Evolutionary conservation across 129 eudicot species (phyloP).

Genomic region (Flaveria sonorensis): DNA sequence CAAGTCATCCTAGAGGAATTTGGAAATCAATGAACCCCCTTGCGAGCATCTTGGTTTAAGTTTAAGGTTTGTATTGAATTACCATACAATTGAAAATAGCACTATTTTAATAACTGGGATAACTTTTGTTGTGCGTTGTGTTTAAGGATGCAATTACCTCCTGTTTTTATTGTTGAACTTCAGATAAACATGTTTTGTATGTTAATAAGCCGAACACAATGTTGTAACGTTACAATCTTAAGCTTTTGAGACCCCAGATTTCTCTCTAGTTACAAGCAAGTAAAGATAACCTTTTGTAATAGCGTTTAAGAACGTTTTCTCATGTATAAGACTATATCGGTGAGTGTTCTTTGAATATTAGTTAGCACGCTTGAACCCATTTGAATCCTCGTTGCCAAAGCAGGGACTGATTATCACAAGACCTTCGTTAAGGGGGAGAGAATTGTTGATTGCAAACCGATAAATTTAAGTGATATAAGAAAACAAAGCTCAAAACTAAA

Average conservation of each 20-base stretch:
- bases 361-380: too few species aligned
- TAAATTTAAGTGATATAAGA: too few species aligned
- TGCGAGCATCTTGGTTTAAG: constrained; percentile 7
- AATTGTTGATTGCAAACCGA: too few species aligned
- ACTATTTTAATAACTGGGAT: constrained; percentile 35
- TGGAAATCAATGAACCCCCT: not conserved
- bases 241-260: not conserved
- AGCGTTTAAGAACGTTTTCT: not conserved
- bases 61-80: constrained; percentile 29
- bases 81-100: constrained; percentile 24
- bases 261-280: constrained; percentile 3
- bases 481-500: too few species aligned
- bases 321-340: not conserved
- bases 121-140: constrained; percentile 35
- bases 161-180: constrained; percentile 24
- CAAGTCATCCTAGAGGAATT: constrained; percentile 19
- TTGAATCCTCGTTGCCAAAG: too few species aligned
- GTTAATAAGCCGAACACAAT: constrained; percentile 40
- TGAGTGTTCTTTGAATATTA: too few species aligned
- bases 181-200: constrained; percentile 20
- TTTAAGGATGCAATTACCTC: constrained; percentile 36
- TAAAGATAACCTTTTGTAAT: not conserved
- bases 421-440: too few species aligned
- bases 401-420: too few species aligned
- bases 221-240: constrained; percentile 19